Percentiles rank a stretch among this genome's conserved stretches.
Conservation (phyloP, 345 rosid genomes). For the Dipteronia dyeriana region DNA sequence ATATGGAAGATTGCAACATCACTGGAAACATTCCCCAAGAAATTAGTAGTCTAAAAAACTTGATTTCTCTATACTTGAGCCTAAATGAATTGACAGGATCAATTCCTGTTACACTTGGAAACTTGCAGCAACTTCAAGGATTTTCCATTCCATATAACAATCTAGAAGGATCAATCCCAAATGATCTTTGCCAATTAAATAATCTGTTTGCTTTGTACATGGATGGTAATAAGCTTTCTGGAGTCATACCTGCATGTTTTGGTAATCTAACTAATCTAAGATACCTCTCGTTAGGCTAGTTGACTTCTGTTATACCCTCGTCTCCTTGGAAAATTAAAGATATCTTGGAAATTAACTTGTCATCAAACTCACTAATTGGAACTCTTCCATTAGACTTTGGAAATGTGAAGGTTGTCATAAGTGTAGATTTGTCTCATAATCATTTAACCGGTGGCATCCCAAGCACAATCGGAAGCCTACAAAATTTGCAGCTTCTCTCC, state of each 20-base stretch:
- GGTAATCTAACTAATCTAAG: constrained; percentile 9
- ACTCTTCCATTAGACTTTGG: neutral
- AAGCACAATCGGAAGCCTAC: constrained; percentile 10
- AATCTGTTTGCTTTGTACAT: neutral
- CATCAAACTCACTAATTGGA: neutral
- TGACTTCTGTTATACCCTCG: constrained; percentile 15
- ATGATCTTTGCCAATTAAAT: constrained; percentile 4
- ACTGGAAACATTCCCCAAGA: constrained; percentile 19
- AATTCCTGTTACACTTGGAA: constrained; percentile 13
- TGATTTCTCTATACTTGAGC: neutral
- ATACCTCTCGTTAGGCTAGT: neutral
- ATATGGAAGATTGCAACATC: neutral
- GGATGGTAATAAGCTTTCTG: constrained; percentile 8
- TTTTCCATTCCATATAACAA: neutral
- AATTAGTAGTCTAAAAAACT: constrained; percentile 8
- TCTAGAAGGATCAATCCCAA: constrained; percentile 11
- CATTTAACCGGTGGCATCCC: neutral
- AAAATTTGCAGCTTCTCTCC: neutral
- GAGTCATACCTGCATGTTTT: constrained; percentile 8
- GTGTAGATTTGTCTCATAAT: neutral
- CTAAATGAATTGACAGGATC: constrained; percentile 16
- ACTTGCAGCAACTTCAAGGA: neutral
- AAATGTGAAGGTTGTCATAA: neutral
- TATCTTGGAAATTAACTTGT: neutral
- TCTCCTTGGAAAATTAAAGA: constrained; percentile 2